These are phyloP conservation scores for Paramecium biaurelia DNA, from an alignment of 73 alveolate genomes.

Conservation along the genomic window DNA sequence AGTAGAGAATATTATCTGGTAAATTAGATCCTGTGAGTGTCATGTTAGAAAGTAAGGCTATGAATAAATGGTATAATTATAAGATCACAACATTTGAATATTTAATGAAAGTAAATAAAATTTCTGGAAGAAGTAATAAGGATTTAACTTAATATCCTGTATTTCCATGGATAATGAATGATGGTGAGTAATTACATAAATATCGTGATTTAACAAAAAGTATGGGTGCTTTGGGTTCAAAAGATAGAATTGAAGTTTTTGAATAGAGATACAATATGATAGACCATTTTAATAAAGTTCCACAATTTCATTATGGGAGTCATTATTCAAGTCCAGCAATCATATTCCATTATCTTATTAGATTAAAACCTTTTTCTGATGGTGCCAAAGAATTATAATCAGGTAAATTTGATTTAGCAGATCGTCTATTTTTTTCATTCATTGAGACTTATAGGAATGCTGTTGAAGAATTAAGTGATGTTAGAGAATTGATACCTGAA, in stretches of 20 bases:
- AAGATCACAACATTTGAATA: slow-evolving; percentile 76
- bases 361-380: slow-evolving; percentile 92
- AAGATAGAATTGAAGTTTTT: slow-evolving; percentile 58
- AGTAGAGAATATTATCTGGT: not conserved
- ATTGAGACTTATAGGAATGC: slow-evolving; percentile 80
- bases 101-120: slow-evolving; percentile 69
- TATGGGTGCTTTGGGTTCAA: slow-evolving; percentile 66
- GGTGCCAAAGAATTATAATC: slow-evolving; percentile 90
- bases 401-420: slow-evolving; percentile 90
- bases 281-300: slow-evolving; percentile 62
- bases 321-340: slow-evolving; percentile 97
- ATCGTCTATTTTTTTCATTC: slow-evolving; percentile 86
- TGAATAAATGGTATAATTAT: slow-evolving; percentile 50
- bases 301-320: slow-evolving; percentile 90
- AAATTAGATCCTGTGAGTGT: slow-evolving; percentile 56
- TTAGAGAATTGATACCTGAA: slow-evolving; percentile 97
- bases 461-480: slow-evolving; percentile 86
- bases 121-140: slow-evolving; percentile 72
- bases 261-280: slow-evolving; percentile 47
- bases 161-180: slow-evolving; percentile 83
- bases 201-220: slow-evolving; percentile 59
- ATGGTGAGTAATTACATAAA: slow-evolving; percentile 52
- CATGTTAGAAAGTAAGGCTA: slow-evolving; percentile 16
- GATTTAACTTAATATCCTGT: slow-evolving; percentile 84
- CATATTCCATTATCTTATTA: slow-evolving; percentile 85